phyloP scores from a whole-genome alignment of 139 green algal genomes.

The Monoraphidium neglectum region DNA sequence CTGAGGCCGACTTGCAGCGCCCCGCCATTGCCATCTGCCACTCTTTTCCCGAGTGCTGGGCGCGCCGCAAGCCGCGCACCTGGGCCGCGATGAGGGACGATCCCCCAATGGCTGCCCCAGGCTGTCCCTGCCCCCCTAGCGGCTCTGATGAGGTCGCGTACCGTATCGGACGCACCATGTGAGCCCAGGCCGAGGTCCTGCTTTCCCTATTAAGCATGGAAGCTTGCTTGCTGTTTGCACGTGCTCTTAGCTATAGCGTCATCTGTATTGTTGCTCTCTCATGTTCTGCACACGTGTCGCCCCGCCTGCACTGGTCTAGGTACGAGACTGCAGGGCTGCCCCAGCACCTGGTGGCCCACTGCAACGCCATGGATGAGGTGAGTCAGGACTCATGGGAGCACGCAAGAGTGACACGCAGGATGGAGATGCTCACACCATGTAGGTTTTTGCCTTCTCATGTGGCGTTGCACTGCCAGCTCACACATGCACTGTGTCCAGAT shows the following conservation, averaged over 20 bases:
- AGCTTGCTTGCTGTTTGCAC: background rate
- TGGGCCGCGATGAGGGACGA: background rate
- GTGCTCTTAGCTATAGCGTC: background rate
- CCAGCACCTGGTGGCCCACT: conserved; percentile 28
- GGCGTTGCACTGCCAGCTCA: background rate
- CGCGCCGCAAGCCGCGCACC: background rate
- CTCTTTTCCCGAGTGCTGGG: conserved; percentile 28
- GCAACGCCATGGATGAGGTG: conserved; percentile 54
- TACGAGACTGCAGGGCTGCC: conserved; percentile 21
- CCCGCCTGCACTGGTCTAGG: background rate
- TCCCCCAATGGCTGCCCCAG: background rate
- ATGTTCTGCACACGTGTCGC: too few species aligned
- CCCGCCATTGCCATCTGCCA: conserved; percentile 35
- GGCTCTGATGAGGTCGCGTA: conserved; percentile 5
- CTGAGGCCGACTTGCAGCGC: background rate
- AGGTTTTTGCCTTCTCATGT: background rate
- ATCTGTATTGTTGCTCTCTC: background rate
- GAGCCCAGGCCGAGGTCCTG: background rate
- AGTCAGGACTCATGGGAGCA: conserved; percentile 49
- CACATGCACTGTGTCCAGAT: conserved; percentile 1
- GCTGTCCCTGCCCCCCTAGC: background rate
- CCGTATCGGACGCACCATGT: conserved; percentile 26
- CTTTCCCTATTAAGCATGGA: background rate
- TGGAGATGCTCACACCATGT: background rate
- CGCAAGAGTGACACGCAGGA: background rate